Evolutionary conservation across 1,284 basidiomycete species (phyloP).

Genomic region (Ustilago trichophora): DNA sequence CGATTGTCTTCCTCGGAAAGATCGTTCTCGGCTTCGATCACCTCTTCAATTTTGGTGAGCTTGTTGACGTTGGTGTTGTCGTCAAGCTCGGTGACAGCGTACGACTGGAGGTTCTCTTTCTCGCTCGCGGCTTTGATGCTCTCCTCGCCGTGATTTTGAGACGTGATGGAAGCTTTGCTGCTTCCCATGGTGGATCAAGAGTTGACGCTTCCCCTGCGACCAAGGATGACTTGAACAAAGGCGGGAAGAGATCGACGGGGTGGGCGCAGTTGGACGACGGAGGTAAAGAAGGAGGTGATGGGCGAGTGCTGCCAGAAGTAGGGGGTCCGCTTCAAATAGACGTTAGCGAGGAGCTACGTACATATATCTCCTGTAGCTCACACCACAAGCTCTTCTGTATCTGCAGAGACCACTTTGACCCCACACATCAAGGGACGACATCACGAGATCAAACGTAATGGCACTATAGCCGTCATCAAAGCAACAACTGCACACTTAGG

Average conservation of each 20-base stretch:
- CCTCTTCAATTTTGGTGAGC: constrained; percentile 15
- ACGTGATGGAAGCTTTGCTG: constrained; percentile 10
- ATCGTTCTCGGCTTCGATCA: constrained; percentile 70
- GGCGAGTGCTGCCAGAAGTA: too few relatives aligned
- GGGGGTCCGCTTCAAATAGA: too few relatives aligned
- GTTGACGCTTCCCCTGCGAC: too few relatives aligned
- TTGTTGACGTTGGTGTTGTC: not conserved
- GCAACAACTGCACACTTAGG: too few relatives aligned
- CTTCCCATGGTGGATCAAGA: constrained; percentile 8
- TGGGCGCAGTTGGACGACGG: too few relatives aligned
- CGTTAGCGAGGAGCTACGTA: too few relatives aligned
- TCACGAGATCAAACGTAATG: too few relatives aligned
- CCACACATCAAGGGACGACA: not conserved
- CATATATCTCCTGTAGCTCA: not conserved
- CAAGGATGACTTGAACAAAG: too few relatives aligned
- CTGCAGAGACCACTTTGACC: constrained; percentile 1
- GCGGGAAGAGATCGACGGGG: too few relatives aligned
- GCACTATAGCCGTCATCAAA: too few relatives aligned
- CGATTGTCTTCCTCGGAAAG: constrained; percentile 53
- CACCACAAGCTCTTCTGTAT: not conserved
- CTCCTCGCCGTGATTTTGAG: constrained; percentile 13
- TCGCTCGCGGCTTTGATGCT: constrained; percentile 11
- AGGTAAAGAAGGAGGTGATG: too few relatives aligned
- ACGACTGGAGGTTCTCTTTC: constrained; percentile 6
- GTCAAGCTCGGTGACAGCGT: constrained; percentile 12